Conservation (phyloP, 257 asterid species). For the Perilla frutescens region DNA sequence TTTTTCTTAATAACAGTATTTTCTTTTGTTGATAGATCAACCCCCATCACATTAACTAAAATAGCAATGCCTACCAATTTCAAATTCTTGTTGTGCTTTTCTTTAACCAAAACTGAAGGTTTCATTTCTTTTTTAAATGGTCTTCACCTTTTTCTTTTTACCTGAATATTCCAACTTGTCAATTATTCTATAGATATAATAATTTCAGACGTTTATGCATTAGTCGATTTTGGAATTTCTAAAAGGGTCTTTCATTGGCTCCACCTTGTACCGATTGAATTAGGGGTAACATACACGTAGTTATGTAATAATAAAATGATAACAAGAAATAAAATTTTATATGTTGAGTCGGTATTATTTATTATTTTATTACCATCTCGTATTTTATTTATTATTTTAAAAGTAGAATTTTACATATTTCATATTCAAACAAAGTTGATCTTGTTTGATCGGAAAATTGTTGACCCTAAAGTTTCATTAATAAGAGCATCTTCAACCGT, state of each 20-base stretch:
- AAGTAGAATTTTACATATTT: no score
- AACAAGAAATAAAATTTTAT: not conserved
- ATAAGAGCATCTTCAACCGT: no score
- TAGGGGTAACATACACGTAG: no score
- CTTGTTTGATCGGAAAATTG: no score
- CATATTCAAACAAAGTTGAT: no score
- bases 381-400: no score
- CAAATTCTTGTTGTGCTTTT: not conserved
- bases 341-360: not conserved
- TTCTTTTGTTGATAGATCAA: no score
- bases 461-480: no score
- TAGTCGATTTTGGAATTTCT: not conserved
- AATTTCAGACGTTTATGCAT: not conserved
- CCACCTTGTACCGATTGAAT: not conserved
- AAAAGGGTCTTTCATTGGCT: constrained; percentile 9
- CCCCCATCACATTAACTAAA: no score
- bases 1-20: not conserved
- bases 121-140: not conserved
- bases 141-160: not conserved
- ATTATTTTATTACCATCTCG: no score
- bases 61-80: not conserved
- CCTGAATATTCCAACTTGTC: not conserved
- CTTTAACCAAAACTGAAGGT: not conserved
- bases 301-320: not conserved
- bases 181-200: not conserved